phyloP scores from a whole-genome alignment of 2,329 filamentous ascomycete species.

The Pseudogymnoascus sp. region DNA sequence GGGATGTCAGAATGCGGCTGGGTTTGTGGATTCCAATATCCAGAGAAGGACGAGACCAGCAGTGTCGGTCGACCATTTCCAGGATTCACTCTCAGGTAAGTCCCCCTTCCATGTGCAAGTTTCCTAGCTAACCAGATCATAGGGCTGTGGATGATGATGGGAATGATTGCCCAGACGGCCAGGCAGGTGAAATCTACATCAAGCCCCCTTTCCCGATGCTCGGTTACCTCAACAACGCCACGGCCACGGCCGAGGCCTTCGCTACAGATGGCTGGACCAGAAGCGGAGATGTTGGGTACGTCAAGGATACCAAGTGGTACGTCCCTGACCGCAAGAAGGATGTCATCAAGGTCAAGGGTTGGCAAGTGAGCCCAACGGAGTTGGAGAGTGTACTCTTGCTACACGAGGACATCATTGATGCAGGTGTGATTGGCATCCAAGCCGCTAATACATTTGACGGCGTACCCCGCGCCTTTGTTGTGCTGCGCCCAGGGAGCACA shows the following conservation, averaged over 20 bases:
- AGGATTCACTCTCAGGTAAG: constrained; percentile 28
- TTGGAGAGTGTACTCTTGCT: constrained; percentile 37
- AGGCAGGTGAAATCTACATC: constrained; percentile 23
- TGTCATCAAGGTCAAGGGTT: constrained; percentile 39
- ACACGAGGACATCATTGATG: constrained; percentile 36
- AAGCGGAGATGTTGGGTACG: constrained; percentile 38
- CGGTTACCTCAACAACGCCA: constrained; percentile 30
- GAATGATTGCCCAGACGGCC: constrained; percentile 24
- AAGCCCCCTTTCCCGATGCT: constrained; percentile 26
- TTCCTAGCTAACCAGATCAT: neutral
- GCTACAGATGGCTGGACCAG: constrained; percentile 29
- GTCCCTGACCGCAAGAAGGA: constrained; percentile 37
- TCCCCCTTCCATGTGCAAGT: neutral
- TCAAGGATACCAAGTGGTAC: constrained; percentile 29
- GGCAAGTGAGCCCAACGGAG: constrained; percentile 40
- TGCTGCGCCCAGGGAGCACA: constrained; percentile 23
- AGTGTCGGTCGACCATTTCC: constrained; percentile 39
- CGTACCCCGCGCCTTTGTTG: constrained; percentile 39
- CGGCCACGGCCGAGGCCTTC: constrained; percentile 23
- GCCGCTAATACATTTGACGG: constrained; percentile 28
- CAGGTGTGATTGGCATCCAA: constrained; percentile 36
- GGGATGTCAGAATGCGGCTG: constrained; percentile 47
- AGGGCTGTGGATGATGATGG: constrained; percentile 22
- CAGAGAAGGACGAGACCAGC: constrained; percentile 30
- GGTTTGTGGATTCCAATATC: constrained; percentile 31